Percentiles rank a stretch among this genome's conserved stretches.
Evolutionary conservation across 148 eudicot genomes (phyloP).

Genomic region (Fagopyrum homotropicum): DNA sequence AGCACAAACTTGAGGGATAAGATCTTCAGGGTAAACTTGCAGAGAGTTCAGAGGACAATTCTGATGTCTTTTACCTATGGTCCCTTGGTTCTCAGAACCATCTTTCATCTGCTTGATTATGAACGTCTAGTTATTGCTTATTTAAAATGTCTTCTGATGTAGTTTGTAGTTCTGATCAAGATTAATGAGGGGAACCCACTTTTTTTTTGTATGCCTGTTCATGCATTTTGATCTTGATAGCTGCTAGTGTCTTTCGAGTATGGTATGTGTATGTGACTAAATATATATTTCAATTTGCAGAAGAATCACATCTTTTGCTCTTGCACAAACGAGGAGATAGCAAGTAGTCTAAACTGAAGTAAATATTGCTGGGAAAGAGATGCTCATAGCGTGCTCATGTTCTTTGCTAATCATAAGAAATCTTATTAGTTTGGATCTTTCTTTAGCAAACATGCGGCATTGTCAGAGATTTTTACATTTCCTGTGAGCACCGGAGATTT

Average conservation of each 20-base stretch:
- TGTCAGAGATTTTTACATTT: not conserved
- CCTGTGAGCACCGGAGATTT: constrained; percentile 1
- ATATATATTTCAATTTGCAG: not conserved
- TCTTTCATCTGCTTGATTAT: not conserved
- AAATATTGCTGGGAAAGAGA: not conserved
- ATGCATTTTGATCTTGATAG: too few species aligned
- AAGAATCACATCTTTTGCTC: not conserved
- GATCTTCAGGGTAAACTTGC: not conserved
- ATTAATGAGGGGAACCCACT: not conserved
- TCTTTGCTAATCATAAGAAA: not conserved
- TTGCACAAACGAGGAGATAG: not conserved
- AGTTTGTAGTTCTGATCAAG: not conserved
- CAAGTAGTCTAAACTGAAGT: not conserved
- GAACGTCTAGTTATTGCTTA: not conserved
- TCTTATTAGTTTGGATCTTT: not conserved
- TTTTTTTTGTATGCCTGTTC: not conserved
- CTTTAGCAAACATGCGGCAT: not conserved
- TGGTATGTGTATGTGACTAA: not conserved
- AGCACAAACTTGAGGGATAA: not conserved
- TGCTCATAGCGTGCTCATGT: not conserved
- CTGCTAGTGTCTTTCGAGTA: not conserved
- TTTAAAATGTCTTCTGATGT: not conserved
- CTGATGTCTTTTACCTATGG: not conserved
- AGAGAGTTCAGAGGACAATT: not conserved
- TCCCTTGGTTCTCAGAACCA: not conserved